Percentiles rank a stretch among this genome's conserved stretches.
Evolutionary conservation across 345 rosid species (phyloP).

Genomic region (Boechera divaricarpa): DNA sequence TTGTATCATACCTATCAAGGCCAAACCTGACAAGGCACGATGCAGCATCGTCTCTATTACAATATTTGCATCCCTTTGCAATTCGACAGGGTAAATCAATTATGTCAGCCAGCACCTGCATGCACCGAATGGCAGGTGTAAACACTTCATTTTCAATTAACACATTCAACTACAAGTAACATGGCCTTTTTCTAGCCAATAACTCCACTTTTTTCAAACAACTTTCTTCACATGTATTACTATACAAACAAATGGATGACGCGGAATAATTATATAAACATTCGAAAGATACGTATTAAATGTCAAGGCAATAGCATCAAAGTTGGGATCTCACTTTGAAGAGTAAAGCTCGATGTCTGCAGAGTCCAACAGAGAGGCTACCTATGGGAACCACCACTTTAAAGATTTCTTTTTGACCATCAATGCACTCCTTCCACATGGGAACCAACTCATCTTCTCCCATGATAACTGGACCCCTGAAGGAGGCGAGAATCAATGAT

Average conservation of each 20-base stretch:
- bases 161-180: background rate
- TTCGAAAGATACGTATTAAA: conserved; percentile 1
- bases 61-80: conserved; percentile 97
- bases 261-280: conserved; percentile 5
- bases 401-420: conserved; percentile 79
- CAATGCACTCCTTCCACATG: conserved; percentile 79
- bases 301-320: conserved; percentile 20
- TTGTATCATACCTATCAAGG: conserved; percentile 72
- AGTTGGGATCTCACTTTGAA: conserved; percentile 76
- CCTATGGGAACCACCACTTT: conserved; percentile 93
- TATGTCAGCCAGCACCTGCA: conserved; percentile 90
- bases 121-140: conserved; percentile 30
- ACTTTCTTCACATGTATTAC: background rate
- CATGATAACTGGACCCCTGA: conserved; percentile 71
- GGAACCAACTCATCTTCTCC: conserved; percentile 76
- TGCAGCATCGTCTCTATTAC: conserved; percentile 84
- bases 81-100: conserved; percentile 98
- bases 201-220: conserved; percentile 7
- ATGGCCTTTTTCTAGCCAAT: conserved; percentile 9
- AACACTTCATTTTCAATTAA: background rate
- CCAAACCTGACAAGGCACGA: conserved; percentile 98
- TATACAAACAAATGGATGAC: conserved; percentile 13
- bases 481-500: conserved; percentile 6
- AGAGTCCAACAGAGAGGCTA: conserved; percentile 87
- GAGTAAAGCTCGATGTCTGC: conserved; percentile 94